phyloP scores from a whole-genome alignment of 306 rosid genomes.

The Trifolium dubium region DNA sequence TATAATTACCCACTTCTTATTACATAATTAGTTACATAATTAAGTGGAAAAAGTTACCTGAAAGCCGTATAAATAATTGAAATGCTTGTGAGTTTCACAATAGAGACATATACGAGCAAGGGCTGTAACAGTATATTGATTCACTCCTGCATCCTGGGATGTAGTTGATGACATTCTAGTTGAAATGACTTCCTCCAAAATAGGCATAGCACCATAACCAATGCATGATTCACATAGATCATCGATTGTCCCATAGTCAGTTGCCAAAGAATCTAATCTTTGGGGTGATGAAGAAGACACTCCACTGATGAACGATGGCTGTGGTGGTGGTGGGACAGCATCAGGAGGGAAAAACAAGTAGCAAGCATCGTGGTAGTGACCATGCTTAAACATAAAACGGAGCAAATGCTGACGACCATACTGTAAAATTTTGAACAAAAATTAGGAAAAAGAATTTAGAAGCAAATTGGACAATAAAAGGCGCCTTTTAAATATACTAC shows the following conservation, averaged over 20 bases:
- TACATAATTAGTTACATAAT: conserved; percentile 9
- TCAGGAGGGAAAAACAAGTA: conserved; percentile 79
- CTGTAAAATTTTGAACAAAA: conserved; percentile 60
- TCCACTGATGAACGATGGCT: conserved; percentile 62
- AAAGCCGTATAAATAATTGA: conserved; percentile 83
- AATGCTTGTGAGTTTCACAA: conserved; percentile 89
- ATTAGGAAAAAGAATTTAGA: conserved; percentile 37
- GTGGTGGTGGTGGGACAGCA: conserved; percentile 74
- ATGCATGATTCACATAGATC: conserved; percentile 85
- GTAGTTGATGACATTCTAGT: conserved; percentile 68
- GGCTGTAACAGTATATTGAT: conserved; percentile 69
- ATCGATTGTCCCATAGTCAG: conserved; percentile 92
- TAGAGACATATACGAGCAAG: conserved; percentile 84
- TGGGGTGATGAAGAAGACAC: conserved; percentile 91
- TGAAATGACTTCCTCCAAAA: conserved; percentile 89
- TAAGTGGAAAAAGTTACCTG: conserved; percentile 60
- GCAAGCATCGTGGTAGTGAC: conserved; percentile 88
- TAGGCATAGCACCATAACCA: conserved; percentile 84
- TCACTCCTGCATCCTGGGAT: conserved; percentile 57
- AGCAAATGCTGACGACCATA: conserved; percentile 91
- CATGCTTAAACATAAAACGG: conserved; percentile 90
- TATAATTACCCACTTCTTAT: background rate
- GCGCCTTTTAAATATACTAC: conserved; percentile 10
- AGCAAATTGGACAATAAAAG: conserved; percentile 22
- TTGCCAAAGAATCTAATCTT: conserved; percentile 79